Evolutionary conservation across 805 yeast genomes (phyloP), one percentile per base, ranked within the genome.

Genomic region (Candida oleophila): DNA sequence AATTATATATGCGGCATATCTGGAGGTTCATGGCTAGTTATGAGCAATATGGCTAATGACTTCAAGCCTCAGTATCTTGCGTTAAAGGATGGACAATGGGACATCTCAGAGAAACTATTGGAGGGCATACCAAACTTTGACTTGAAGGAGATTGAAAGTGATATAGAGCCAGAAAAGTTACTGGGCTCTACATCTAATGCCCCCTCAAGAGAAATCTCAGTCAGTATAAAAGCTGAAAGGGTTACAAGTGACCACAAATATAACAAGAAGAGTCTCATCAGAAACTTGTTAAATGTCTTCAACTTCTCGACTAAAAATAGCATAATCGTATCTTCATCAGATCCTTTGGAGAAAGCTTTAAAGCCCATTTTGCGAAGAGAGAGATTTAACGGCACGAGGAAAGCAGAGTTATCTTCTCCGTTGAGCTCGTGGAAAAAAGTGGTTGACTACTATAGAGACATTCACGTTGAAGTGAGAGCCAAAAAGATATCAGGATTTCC

Each of bases 1-100:
- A 65, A 77, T 14, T 84, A 85, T 56, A 67, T 85, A 9, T 76
- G 81, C 0, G 89, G 89, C 0, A 74, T 83, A 1, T 82, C 89
- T 2, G 90, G 90, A 1, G 91, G 90, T 0, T 76, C 85, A 40
- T 85, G 91, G 90, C 62, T 82, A 7, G 78, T 85, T 1, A 76
- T 84, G 62, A 68, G 68, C 46, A 66, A 62, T 42, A 63, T 61
- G 22, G 56, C 67, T 1, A 63, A 65, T 43, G 70, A 68, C 47
- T 61, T 59, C 22, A 51, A 43, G 7, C 69, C 71, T 5, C 50
- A 66, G 22, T 33, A 48, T 32, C 7, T 18, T 7, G 28, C 30
- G 7, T 5, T 38, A 7, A 12, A 38, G 5, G 41, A 38, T 8
- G 14, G 22, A 4, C 15, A 4, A 12, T 40, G 43, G 43, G 22